Evolutionary conservation across 305 asterid species (phyloP).

Genomic region (Fraxinus albicans): DNA sequence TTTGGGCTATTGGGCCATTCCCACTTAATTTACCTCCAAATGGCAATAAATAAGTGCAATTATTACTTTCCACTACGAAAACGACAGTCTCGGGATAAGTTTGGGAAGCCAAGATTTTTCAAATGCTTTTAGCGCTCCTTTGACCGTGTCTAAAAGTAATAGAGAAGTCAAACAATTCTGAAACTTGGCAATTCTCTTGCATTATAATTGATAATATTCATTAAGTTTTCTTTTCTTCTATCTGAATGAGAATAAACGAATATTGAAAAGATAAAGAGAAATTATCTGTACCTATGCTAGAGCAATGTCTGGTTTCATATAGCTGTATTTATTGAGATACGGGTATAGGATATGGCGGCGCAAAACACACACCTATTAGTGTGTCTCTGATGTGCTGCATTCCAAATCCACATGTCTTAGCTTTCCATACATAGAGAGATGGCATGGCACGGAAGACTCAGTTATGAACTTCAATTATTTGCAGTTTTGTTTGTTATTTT

Average conservation of each 20-base stretch:
- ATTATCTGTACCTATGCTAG: background rate
- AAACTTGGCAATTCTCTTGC: background rate
- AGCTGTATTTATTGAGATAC: background rate
- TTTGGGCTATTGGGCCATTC: background rate
- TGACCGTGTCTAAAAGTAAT: background rate
- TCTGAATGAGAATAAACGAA: background rate
- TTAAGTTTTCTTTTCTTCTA: background rate
- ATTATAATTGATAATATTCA: background rate
- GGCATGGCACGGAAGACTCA: background rate
- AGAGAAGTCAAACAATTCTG: background rate
- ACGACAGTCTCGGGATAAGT: background rate
- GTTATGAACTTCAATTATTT: background rate
- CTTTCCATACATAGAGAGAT: background rate
- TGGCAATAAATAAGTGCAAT: background rate
- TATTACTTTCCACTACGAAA: background rate
- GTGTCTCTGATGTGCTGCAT: background rate
- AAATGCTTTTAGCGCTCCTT: background rate
- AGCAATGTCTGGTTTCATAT: background rate
- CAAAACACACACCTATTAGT: background rate
- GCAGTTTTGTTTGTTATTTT: conserved; percentile 7
- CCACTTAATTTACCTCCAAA: background rate
- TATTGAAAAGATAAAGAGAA: background rate
- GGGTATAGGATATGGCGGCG: background rate
- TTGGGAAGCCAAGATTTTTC: background rate
- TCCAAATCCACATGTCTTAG: background rate